These are phyloP conservation scores for Wickerhamomyces queroliae DNA, from an alignment of 805 yeast genomes.

Conservation along the genomic window DNA sequence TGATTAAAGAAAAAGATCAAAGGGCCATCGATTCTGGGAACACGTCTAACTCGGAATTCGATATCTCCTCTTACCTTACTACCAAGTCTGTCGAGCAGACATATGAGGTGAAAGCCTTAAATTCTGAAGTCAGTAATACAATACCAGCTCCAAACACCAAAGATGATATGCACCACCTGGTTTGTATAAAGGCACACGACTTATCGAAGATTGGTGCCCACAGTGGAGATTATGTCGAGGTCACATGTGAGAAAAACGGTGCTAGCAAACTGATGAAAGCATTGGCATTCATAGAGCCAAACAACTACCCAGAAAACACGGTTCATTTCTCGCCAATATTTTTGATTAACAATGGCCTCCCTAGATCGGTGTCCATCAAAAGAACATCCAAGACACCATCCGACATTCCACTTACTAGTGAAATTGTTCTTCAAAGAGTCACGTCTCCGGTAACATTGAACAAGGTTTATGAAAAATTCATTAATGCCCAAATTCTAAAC, in stretches of 20 bases:
- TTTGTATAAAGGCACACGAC: conserved; percentile 39
- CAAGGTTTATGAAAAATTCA: conserved; percentile 51
- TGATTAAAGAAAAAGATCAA: conserved; percentile 45
- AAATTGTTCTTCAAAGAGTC: conserved; percentile 60
- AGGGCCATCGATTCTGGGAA: not conserved
- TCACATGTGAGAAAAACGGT: conserved; percentile 16
- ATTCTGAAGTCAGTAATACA: conserved; percentile 4
- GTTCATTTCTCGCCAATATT: conserved; percentile 63
- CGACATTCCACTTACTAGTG: conserved; percentile 44
- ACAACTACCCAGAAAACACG: conserved; percentile 29
- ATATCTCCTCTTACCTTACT: conserved; percentile 11
- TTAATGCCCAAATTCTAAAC: conserved; percentile 53
- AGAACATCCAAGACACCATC: conserved; percentile 14
- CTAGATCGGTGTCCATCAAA: conserved; percentile 17
- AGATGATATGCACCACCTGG: conserved; percentile 44
- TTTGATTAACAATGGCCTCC: conserved; percentile 39
- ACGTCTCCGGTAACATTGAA: conserved; percentile 68
- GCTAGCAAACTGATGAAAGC: conserved; percentile 24
- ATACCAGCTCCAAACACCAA: conserved; percentile 6
- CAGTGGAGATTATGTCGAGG: conserved; percentile 59
- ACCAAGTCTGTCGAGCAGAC: not conserved
- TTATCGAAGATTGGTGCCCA: conserved; percentile 55
- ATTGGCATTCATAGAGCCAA: conserved; percentile 63
- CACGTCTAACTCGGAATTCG: conserved; percentile 3
- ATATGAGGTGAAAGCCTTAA: conserved; percentile 4